phyloP scores from a whole-genome alignment of 768 basidiomycete species.

The Podaxis rugospora region DNA sequence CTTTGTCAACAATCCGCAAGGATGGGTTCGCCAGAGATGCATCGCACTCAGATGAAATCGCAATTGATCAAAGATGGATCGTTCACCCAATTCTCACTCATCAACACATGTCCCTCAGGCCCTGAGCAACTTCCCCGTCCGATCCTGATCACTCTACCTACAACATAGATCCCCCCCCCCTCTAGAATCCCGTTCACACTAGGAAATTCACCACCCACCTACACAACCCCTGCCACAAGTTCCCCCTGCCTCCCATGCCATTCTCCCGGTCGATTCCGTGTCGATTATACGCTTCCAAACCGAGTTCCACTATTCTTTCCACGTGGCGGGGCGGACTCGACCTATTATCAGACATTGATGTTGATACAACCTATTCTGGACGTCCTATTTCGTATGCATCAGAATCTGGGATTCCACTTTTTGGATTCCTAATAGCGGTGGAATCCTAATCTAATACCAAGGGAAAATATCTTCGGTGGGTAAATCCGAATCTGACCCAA shows the following conservation, averaged over 20 bases:
- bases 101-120: constrained; percentile 8
- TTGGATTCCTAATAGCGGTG: constrained; percentile 13
- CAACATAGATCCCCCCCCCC: constrained; percentile 24
- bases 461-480: constrained; percentile 12
- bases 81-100: constrained; percentile 18
- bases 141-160: constrained; percentile 12
- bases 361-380: constrained; percentile 15
- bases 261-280: neutral
- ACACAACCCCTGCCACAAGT: constrained; percentile 1
- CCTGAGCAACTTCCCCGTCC: neutral
- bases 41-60: constrained; percentile 25
- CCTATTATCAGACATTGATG: neutral
- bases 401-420: constrained; percentile 23
- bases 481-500: constrained; percentile 14
- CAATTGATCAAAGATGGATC: constrained; percentile 15
- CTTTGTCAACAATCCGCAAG: constrained; percentile 23
- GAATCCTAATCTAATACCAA: constrained; percentile 1
- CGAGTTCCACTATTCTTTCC: constrained; percentile 17
- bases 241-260: neutral
- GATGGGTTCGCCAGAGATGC: constrained; percentile 28
- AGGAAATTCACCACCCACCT: neutral
- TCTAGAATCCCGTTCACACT: constrained; percentile 16
- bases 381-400: constrained; percentile 13
- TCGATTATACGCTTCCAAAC: neutral
- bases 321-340: constrained; percentile 17